Percentiles rank a stretch among this genome's conserved stretches.
These are phyloP conservation scores for Suaeda aralocaspica DNA, from an alignment of 148 eudicot species.

Conservation along the genomic window DNA sequence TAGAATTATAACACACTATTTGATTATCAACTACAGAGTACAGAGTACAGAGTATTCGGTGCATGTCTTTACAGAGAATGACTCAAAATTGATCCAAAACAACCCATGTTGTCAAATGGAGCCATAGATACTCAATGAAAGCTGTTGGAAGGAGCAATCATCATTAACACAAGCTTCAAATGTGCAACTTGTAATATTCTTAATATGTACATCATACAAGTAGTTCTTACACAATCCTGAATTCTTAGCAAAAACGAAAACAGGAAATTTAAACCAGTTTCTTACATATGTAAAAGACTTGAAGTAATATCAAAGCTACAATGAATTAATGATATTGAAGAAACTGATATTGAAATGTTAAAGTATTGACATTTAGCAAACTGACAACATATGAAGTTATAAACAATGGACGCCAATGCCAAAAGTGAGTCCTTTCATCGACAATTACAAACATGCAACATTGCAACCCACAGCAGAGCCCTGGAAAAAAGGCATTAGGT, in stretches of 20 bases:
- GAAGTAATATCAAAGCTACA: not conserved
- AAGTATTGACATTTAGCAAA: no score
- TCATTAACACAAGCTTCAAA: no score
- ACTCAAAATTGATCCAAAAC: no score
- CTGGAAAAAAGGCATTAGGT: not conserved
- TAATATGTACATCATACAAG: no score
- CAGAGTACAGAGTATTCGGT: no score
- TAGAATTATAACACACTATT: no score
- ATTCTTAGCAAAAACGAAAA: slow-evolving; percentile 1
- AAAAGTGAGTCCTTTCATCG: not conserved
- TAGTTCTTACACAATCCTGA: not conserved
- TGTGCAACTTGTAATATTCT: no score
- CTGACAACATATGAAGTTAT: not conserved
- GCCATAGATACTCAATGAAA: no score
- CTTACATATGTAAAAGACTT: not conserved
- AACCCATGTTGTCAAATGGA: no score
- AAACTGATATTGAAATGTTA: not conserved
- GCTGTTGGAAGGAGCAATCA: no score
- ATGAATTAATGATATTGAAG: not conserved
- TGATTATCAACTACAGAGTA: no score
- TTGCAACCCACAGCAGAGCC: not conserved
- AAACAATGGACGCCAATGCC: not conserved
- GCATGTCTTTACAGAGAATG: no score
- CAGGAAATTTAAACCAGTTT: not conserved
- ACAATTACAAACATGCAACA: not conserved